Evolutionary conservation across 495 filamentous ascomycete genomes (phyloP).

Genomic region (Neurospora africana): DNA sequence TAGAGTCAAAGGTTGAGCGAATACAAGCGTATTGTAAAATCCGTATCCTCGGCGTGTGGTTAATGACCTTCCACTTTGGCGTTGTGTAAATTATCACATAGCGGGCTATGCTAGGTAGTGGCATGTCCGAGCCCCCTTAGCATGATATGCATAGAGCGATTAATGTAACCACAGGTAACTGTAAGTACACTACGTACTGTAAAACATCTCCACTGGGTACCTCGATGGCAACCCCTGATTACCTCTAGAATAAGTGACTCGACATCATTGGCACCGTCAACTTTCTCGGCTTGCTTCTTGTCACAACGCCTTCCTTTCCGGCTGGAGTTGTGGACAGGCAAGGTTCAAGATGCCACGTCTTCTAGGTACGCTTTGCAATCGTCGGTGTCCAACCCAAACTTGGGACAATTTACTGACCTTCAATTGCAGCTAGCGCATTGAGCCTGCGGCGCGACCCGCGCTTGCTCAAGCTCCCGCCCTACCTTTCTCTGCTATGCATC

Average conservation of each 20-base stretch:
- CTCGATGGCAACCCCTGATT: not conserved
- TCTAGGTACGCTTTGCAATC: constrained; percentile 11
- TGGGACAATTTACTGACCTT: not conserved
- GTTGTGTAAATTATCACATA: not conserved
- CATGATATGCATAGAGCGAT: not conserved
- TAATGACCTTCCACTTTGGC: not conserved
- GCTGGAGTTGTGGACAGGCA: not conserved
- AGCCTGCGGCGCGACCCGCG: constrained; percentile 55
- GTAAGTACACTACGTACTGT: not conserved
- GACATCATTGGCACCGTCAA: not conserved
- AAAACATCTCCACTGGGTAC: not conserved
- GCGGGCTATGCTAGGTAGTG: not conserved
- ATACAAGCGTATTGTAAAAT: not conserved
- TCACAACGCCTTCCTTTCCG: not conserved
- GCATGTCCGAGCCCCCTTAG: not conserved
- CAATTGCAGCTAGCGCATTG: constrained; percentile 32
- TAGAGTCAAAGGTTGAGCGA: not conserved
- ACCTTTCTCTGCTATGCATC: constrained; percentile 79
- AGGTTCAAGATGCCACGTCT: constrained; percentile 24
- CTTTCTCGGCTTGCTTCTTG: not conserved
- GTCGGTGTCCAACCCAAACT: not conserved
- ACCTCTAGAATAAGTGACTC: too few relatives aligned
- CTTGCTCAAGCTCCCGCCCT: constrained; percentile 64
- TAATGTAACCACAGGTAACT: not conserved
- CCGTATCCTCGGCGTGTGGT: not conserved